These are phyloP conservation scores for Kwoniella sp. DNA, from an alignment of 768 basidiomycete species.

Conservation along the genomic window DNA sequence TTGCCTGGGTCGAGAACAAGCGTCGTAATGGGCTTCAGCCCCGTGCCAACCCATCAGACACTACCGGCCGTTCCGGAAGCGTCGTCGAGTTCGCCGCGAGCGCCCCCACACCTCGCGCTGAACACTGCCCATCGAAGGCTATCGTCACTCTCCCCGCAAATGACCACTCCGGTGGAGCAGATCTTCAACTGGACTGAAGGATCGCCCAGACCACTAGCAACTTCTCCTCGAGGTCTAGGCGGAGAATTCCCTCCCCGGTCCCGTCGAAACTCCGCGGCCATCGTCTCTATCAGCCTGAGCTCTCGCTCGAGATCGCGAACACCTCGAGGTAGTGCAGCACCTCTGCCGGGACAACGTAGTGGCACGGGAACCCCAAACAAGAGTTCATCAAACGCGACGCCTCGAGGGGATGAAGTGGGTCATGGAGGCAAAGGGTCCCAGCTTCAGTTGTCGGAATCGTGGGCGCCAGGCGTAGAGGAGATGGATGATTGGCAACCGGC, in stretches of 20 bases:
- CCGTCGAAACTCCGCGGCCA: conserved; percentile 47
- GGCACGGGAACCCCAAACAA: conserved; percentile 44
- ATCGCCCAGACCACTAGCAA: conserved; percentile 20
- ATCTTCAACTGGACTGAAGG: conserved; percentile 24
- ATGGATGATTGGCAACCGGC: conserved; percentile 49
- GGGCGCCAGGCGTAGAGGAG: conserved; percentile 24
- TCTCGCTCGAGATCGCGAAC: conserved; percentile 44
- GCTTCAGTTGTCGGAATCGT: conserved; percentile 37
- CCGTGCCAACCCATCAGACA: conserved; percentile 16
- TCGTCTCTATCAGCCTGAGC: conserved; percentile 46
- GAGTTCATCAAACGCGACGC: conserved; percentile 27
- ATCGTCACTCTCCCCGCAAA: conserved; percentile 32
- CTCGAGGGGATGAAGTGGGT: conserved; percentile 14
- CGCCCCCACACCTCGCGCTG: conserved; percentile 18
- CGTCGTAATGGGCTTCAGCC: conserved; percentile 35
- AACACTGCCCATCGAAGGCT: conserved; percentile 26
- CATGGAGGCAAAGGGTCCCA: conserved; percentile 20
- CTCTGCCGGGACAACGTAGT: conserved; percentile 29
- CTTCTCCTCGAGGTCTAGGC: conserved; percentile 25
- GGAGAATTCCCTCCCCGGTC: conserved; percentile 35
- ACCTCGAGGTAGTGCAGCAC: conserved; percentile 37
- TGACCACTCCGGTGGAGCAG: conserved; percentile 42
- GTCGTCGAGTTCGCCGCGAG: conserved; percentile 17
- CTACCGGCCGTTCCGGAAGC: conserved; percentile 18
- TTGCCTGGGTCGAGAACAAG: conserved; percentile 22